Base-by-base conservation (phyloP, 805 yeast genomes). In the Starmerella asiatica region DNA sequence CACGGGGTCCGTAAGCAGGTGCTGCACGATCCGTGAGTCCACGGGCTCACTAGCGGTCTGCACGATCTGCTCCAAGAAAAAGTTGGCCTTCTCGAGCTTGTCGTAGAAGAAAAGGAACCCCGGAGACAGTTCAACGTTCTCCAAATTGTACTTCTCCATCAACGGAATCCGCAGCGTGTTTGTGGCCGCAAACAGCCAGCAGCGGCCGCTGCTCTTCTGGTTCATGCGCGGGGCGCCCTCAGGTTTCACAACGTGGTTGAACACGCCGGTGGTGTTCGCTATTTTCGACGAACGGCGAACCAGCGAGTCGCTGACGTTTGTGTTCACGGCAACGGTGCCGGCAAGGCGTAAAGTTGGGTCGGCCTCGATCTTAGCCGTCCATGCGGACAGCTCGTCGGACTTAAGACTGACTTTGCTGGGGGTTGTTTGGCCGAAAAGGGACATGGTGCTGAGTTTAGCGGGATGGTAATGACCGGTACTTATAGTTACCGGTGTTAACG, bases 111-210 rank as follows among this genome's bases (percentile, higher is more conserved):
- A 83, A 47, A 83, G 58, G 56, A 78, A 82, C 19, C 80, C 69
- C 52, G 83, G 93, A 29, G 91, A 78, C 37, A 84, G 60, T 60
- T 79, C 85, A 56, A 80, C 74, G 49, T 69, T 70, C 50, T 74
- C 73, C 51, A 83, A 59, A 53, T 76, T 73, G 58, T 76, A 70
- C 54, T 70, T 69, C 50, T 69, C 64, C 59, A 76, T 73, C 31
- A 80, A 70, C 39, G 68, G 68, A 37, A 77, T 56, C 51, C 94
- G 69, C 53, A 82, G 62, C 40, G 79, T 69, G 51, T 84, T 83
- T 38, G 82, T 73, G 1, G 88, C 71, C 9, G 94, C 94, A 59
- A 83, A 83, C 45, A 83, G 68, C 94, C 94, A 83, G 60, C 94
- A 83, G 52, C 93, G 65, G 23, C 94, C 94, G 18, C 83, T 73